Evolutionary conservation across 2,329 filamentous ascomycete genomes (phyloP).

Genomic region (Colletotrichum tofieldiae): DNA sequence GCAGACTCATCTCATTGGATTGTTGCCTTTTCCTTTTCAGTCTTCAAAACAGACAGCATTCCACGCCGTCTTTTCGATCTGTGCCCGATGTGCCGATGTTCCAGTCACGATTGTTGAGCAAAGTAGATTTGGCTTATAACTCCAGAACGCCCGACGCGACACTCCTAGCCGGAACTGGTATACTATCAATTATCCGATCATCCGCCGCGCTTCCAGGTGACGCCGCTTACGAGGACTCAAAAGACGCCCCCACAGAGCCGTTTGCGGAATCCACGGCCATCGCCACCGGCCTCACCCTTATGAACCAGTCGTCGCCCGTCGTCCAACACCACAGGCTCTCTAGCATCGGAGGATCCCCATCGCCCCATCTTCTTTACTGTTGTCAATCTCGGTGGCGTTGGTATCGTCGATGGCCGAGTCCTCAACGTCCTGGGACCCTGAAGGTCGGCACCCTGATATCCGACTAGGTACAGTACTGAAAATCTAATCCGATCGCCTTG

Average conservation of each 20-base stretch:
- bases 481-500: not conserved
- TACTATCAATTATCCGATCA: slow-evolving; percentile 18
- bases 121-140: slow-evolving; percentile 13
- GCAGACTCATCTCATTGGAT: not conserved
- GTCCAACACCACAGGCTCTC: not conserved
- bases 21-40: slow-evolving; percentile 7
- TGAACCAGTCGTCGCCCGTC: not conserved
- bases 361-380: slow-evolving; percentile 9
- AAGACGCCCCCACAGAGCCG: slow-evolving; percentile 7
- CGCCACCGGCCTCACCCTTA: slow-evolving; percentile 18
- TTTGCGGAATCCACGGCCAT: slow-evolving; percentile 15
- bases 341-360: not conserved
- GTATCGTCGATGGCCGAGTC: not conserved
- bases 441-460: not conserved
- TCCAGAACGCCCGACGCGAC: slow-evolving; percentile 37
- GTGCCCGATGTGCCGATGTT: slow-evolving; percentile 15
- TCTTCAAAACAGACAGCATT: not conserved
- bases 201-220: slow-evolving; percentile 18
- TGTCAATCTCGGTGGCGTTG: not conserved
- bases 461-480: not conserved
- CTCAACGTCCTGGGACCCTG: not conserved
- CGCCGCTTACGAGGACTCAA: slow-evolving; percentile 1
- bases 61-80: slow-evolving; percentile 5
- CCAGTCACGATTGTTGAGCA: slow-evolving; percentile 12
- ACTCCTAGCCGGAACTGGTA: slow-evolving; percentile 26